Evolutionary conservation across 176 grass and related monocot species (phyloP), one percentile per base, ranked within the genome.

Genomic region (Raddia guianensis): DNA sequence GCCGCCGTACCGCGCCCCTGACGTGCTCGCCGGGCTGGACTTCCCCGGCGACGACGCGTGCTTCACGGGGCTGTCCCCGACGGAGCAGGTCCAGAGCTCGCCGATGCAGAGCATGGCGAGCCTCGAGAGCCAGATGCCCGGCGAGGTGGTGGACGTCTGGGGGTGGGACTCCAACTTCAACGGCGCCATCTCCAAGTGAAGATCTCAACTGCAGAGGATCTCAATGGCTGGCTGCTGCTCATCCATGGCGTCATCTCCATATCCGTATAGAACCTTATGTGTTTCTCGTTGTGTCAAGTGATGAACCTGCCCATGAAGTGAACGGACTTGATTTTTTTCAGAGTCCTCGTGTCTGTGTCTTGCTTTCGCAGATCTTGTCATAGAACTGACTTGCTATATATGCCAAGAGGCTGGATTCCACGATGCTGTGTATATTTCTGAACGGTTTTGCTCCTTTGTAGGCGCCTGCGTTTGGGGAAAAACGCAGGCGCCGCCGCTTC

Each of bases 21-120:
- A 84, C 68, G 77, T 89, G 34, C 78, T 92, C 53, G 46, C 86
- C 32, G 71, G 79, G 44, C 83, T 97, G 21, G 79, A 93, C 64
- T 96, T 90, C 80, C 71, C 85, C 60, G 90, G 63, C 57, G 87
- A 93, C 60, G 88, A 93, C 43, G 16, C 76, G 7, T 91, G 89
- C 75, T 93, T 76, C 64, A 63, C 55, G 13, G 91, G 73, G 48
- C 84, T 95, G 69, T 88, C 96, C 50, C 82, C 77, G 51, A 77
- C 82, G 3, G 90, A 91, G 69, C 96, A 91, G 69, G 81, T 84
- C 11, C 94, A 92, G 72, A 97, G 49, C 84, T 81, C 86, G 56
- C 83, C 85, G 32, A 45, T 93, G 77, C 77, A 83, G 68, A 91
- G 91, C 85, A 81, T 93, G 56, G 83, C 72, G 12, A 84, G 85